Evolutionary conservation across 2,329 filamentous ascomycete genomes (phyloP), one percentile per base, ranked within the genome.

Genomic region (Ophiosphaerella narmari): DNA sequence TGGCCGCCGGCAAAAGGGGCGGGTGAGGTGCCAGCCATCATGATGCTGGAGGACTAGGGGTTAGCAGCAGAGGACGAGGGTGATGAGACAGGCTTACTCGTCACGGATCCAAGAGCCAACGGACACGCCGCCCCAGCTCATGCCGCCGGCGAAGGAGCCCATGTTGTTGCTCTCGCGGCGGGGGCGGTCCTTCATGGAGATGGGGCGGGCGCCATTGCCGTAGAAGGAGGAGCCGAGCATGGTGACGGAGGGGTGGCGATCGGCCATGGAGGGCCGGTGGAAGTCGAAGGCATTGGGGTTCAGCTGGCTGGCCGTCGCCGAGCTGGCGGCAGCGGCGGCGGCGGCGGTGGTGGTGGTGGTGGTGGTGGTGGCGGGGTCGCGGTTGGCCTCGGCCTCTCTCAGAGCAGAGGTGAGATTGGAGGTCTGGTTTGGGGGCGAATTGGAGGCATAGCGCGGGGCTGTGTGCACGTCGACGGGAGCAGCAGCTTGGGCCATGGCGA

Each of bases 91-190:
- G 18, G 11, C 93, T 86, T 86, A 99, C 94, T 99, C 94, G 78
- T 99, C 93, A 74, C 90, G 84, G 74, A 99, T 94, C 81, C 95
- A 97, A 69, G 93, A 97, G 56, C 93, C 93, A 59, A 97, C 90
- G 7, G 93, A 97, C 53, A 96, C 86, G 59, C 92, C 93, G 70
- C 93, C 93, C 92, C 93, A 99, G 75, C 92, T 97, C 87, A 96
- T 91, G 65, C 93, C 92, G 57, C 86, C 88, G 43, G 83, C 78
- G 53, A 86, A 74, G 68, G 84, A 86, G 60, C 84, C 81, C 54
- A 83, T 82, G 48, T 82, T 82, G 55, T 82, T 76, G 70, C 82
- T 84, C 71, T 86, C 82, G 59, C 84, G 74, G 55, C 83, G 76
- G 43, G 75, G 76, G 49, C 78, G 78, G 54, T 82, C 81, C 57